These are phyloP conservation scores for Aspergillus sp. DNA, from an alignment of 2,329 filamentous ascomycete species.

Conservation along the genomic window DNA sequence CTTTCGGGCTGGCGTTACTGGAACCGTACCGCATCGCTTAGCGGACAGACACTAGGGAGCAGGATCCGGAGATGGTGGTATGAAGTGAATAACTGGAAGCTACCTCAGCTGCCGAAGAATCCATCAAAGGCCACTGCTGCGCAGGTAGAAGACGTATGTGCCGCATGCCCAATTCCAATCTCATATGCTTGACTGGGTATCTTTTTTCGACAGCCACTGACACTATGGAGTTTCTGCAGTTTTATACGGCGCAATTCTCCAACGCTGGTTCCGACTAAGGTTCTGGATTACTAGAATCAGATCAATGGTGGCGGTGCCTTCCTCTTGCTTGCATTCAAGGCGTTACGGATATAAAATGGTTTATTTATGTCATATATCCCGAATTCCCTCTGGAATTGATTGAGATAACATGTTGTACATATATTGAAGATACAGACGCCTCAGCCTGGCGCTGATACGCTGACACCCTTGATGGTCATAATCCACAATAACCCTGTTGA, in stretches of 20 bases:
- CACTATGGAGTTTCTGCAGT: constrained; percentile 42
- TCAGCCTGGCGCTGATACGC: not conserved
- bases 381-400: not conserved
- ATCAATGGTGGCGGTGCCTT: not conserved
- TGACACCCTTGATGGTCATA: not conserved
- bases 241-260: constrained; percentile 41
- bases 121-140: constrained; percentile 38
- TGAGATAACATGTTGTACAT: not conserved
- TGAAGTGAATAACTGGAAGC: constrained; percentile 85
- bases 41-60: constrained; percentile 76
- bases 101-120: constrained; percentile 56
- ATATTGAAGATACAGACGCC: not conserved
- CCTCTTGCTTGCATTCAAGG: constrained; percentile 22
- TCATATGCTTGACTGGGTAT: not conserved
- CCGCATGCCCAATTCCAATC: not conserved
- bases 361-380: constrained; percentile 2
- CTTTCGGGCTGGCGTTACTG: constrained; percentile 87
- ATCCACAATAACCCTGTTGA: not conserved
- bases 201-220: constrained; percentile 28
- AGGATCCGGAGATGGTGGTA: constrained; percentile 91
- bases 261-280: constrained; percentile 37
- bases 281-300: constrained; percentile 2
- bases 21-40: constrained; percentile 78
- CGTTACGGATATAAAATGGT: constrained; percentile 19
- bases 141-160: constrained; percentile 51